Evolutionary conservation across 495 filamentous ascomycete genomes (phyloP), one percentile per base, ranked within the genome.

Genomic region (Penicillium desertorum): DNA sequence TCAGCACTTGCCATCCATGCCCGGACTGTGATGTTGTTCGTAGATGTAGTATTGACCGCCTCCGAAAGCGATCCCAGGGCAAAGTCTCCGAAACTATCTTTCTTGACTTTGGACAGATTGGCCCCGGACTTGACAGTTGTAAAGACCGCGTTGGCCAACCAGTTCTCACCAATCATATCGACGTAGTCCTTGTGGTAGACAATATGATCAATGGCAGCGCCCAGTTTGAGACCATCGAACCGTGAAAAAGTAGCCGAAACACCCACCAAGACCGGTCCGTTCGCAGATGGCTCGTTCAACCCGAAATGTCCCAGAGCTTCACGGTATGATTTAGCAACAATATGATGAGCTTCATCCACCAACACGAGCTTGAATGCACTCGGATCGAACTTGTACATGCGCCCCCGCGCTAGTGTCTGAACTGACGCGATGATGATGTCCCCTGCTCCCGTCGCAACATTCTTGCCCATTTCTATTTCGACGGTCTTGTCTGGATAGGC

Each of bases 301-400:
- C 86, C 83, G 68, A 98, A 91, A 71, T 99, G 81, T 2, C 78
- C 73, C 54, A 99, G 71, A 2, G 82, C 80, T 29, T 76, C 79
- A 57, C 93, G 76, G 66, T 97, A 99, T 34, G 82, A 81, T 8
- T 81, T 76, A 5, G 93, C 88, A 32, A 96, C 92, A 48, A 98
- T 96, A 72, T 98, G 94, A 73, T 99, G 94, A n/a, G 91, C 93
- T 68, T 99, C 94, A 63, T 99, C 94, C 7, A 99, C 93, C 14
- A 99, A 79, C 3, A 99, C 73, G 0, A 99, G 83, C 69, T 99
- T 99, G 78, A 93, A 97, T 20, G 72, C 71, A 2, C 57, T 70
- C 0, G 92, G 89, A 57, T 96, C 85, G 63, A 91, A 98, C 61
- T 96, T 97, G 32, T 63, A 48, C 14, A 97, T 79, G 27, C 94